phyloP scores from a whole-genome alignment of 192 early-diverging fungal species.

The Allomyces javanicus region DNA sequence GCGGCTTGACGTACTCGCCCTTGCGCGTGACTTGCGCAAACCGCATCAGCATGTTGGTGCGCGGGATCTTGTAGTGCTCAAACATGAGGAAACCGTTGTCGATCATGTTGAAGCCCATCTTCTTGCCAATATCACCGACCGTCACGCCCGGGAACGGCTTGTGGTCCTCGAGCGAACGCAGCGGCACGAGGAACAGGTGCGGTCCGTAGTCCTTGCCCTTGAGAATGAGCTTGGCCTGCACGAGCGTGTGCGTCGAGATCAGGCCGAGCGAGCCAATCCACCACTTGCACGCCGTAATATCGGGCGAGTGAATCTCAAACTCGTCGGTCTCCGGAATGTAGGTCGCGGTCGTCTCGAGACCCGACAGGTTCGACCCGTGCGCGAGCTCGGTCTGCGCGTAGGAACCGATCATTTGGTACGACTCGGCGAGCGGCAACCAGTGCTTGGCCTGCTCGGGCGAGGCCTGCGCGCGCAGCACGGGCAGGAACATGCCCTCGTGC shows the following conservation, averaged over 20 bases:
- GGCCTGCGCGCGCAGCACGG: constrained; percentile 50
- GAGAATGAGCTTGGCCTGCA: constrained; percentile 61
- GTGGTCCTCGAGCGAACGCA: constrained; percentile 56
- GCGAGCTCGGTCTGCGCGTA: constrained; percentile 66
- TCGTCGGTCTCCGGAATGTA: constrained; percentile 63
- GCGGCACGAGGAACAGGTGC: constrained; percentile 59
- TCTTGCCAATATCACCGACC: constrained; percentile 74
- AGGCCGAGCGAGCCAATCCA: constrained; percentile 71
- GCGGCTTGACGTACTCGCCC: constrained; percentile 52
- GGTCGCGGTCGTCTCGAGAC: constrained; percentile 72
- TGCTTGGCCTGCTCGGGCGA: constrained; percentile 56
- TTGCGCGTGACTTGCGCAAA: constrained; percentile 47
- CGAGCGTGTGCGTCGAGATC: constrained; percentile 60
- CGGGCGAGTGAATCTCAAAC: constrained; percentile 67
- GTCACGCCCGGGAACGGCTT: constrained; percentile 51
- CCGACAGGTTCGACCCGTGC: constrained; percentile 71
- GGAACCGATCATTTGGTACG: constrained; percentile 63
- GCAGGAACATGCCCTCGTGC: constrained; percentile 66
- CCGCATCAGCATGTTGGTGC: constrained; percentile 51
- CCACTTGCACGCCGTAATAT: constrained; percentile 62
- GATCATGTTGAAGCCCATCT: constrained; percentile 67
- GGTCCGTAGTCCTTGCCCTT: constrained; percentile 55
- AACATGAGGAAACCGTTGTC: constrained; percentile 78
- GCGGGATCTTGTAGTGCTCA: constrained; percentile 59
- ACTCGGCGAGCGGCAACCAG: constrained; percentile 49